Evolutionary conservation across 148 eudicot genomes (phyloP), one percentile per base, ranked within the genome.

Genomic region (Rhododendron molle): DNA sequence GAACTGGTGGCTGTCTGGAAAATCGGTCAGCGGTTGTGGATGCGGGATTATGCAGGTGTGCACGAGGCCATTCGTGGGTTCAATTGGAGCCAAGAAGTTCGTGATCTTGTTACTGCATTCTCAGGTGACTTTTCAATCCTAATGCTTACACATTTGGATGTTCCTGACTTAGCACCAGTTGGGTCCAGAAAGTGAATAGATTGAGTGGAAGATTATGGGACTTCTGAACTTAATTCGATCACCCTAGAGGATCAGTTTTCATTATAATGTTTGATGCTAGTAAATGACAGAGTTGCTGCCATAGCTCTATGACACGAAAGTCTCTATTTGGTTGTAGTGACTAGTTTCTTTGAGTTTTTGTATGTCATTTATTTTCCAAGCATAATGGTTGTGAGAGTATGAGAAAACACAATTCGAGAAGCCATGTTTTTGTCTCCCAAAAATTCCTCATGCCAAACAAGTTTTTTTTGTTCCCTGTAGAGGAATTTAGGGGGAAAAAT

Each of bases 21-120:
- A 84, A 93, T 96, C 76, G 95, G 96, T 18, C 99, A 96, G 93
- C 91, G 78, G 89, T 89, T 95, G 81, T 96, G 99, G 99, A 88
- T 89, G 46, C 83, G 92, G 90, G 95, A 96, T 78, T 92, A 93
- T 83, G 95, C 86, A 12, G 95, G 92, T 20, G 99, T 95, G 84
- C 88, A 95, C 80, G 95, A 92, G 87, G 93, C 98, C n/a, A 82
- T 95, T 91, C 92, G 92, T 0, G 91, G 89, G 65, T 95, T 94
- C 80, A 87, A 89, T 83, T 95, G 99, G 98, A 92, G 93, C 74
- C 90, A 92, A 20, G 95, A 96, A 88, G 78, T 89, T 78, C 92
- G 89, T 76, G 91, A 88, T 60, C 69, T 96, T 76, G 89, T 96
- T 23, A 87, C 92, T 81, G 88, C 99, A 12, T 96, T 94, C 80